Percentiles rank a stretch among this genome's conserved stretches.
Conservation (phyloP, 495 filamentous ascomycete genomes). For the Sabuloglossum arenarium region DNA sequence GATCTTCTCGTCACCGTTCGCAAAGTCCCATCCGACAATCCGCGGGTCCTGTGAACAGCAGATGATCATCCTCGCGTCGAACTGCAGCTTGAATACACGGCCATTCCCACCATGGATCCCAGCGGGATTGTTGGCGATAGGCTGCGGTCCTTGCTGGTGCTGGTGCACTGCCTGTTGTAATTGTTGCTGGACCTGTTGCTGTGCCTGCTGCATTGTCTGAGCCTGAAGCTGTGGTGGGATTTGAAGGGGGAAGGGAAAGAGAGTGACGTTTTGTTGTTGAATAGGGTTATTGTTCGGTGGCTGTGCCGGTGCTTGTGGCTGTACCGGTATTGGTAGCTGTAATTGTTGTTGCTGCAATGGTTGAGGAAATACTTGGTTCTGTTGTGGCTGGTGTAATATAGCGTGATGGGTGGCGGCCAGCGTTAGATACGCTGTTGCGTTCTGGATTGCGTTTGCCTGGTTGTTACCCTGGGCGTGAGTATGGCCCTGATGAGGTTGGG, state of each 20-base stretch:
- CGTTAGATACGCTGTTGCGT: not conserved
- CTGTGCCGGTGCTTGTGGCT: not conserved
- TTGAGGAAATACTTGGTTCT: not conserved
- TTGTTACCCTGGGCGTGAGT: not conserved
- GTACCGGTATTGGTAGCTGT: not conserved
- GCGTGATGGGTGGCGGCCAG: not conserved
- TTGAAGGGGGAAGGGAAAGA: too few relatives aligned
- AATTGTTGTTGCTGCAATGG: not conserved
- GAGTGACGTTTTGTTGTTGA: not conserved
- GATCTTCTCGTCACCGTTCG: conserved; percentile 66
- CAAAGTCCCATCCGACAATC: conserved; percentile 98
- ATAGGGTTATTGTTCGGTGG: too few relatives aligned
- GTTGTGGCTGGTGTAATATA: not conserved
- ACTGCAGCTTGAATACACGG: conserved; percentile 94
- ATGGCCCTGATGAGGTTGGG: conserved; percentile 1
- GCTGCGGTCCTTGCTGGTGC: conserved; percentile 7
- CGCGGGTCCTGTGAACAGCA: conserved; percentile 77
- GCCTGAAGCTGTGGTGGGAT: not conserved
- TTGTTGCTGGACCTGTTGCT: conserved; percentile 4
- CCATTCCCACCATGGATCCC: conserved; percentile 25
- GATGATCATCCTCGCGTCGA: conserved; percentile 82
- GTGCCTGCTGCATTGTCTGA: not conserved
- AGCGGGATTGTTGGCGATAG: conserved; percentile 9
- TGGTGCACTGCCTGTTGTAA: not conserved
- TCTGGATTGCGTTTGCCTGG: not conserved